Evolutionary conservation across 2,329 filamentous ascomycete genomes (phyloP), one percentile per base, ranked within the genome.

Genomic region (Sclerotinia nivalis): DNA sequence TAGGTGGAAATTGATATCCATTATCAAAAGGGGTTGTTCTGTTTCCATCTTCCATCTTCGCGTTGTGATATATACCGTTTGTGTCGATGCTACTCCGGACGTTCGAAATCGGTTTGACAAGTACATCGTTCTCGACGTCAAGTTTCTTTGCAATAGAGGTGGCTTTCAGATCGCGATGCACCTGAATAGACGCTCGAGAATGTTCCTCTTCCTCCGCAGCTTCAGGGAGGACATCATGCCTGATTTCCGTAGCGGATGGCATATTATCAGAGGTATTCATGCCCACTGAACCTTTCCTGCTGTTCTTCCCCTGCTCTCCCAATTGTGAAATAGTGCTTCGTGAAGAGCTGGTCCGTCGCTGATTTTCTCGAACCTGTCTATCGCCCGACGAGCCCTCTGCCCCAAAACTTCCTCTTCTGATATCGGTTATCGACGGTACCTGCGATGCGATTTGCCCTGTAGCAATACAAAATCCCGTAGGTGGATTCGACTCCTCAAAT

Each of bases 1-100:
- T 87, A 7, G 86, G 88, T 31, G 86, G 87, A 74, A 89, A 89
- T 76, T 90, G 86, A 75, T 90, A 90, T 55, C 88, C 87, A 75
- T 90, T 90, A n/a, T 84, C 81, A 72, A 87, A 88, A 49, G 69
- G 83, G 77, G 71, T 73, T 6, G 76, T 69, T 80, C 82, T 50
- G 49, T 72, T 74, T 50, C 70, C 49, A 40, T 67, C 31, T 6
- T 70, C 70, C 3, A 45, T 55, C 52, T 75, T 76, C 45, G 61
- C 69, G 18, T 66, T 59, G 34, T 74, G 66, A 18, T 69, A 72
- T 7, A 70, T 71, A 55, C 73, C 31, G 62, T 73, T 73, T 56
- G 73, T 73, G 61, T 76, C 72, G 59, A 70, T 74, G 59, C 75
- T 76, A 49, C 70, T 72, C 22, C 25, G 25, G 20, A 49, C 15